Evolutionary conservation across 805 yeast genomes (phyloP), one percentile per base, ranked within the genome.

Genomic region (Yamadazyma phyllophila): DNA sequence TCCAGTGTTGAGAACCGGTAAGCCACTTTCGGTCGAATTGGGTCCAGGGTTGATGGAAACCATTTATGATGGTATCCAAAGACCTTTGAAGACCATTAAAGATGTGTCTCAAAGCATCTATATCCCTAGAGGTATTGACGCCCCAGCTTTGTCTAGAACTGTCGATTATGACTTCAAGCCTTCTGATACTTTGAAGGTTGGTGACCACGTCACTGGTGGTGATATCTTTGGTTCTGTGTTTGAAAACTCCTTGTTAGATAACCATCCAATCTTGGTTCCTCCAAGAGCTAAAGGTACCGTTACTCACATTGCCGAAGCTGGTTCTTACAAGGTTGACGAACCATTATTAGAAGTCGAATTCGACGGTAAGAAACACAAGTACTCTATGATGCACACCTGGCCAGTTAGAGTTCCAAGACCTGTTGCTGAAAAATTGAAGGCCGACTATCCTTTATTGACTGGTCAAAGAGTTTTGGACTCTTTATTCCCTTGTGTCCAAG

Each of bases 1-100:
- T 67, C 99, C 99, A 2, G 99, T 94, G 44, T 74, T 88, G 61
- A 85, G 99, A 76, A 94, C 99, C 6, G 99, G 99, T 53, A 90
- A 94, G 71, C 99, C 99, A n/a, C 77, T 94, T 58, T 90, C 97
- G 43, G 99, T 94, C 44, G 99, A 94, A 73, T 77, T 94, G 65
- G 99, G 99, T 64, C 99, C 99, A 26, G 99, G 99, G 67, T 80
- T 94, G 61, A 91, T 94, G 96, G 99, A 94, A 73, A 94, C 96
- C 57, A 94, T 94, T 66, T 94, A 94, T 65, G 99, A 94, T 71
- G 99, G 99, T 78, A 94, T 94, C 69, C 99, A 94, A 75, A 89
- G 99, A 77, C 99, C 99, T 37, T 81, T 94, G 68, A 88, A 88
- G 69, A 89, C 96, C 39, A 94, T 94, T 63, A 87, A 85, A 66